Base-by-base conservation (phyloP, 805 yeast genomes). In the Metschnikowia similis region DNA sequence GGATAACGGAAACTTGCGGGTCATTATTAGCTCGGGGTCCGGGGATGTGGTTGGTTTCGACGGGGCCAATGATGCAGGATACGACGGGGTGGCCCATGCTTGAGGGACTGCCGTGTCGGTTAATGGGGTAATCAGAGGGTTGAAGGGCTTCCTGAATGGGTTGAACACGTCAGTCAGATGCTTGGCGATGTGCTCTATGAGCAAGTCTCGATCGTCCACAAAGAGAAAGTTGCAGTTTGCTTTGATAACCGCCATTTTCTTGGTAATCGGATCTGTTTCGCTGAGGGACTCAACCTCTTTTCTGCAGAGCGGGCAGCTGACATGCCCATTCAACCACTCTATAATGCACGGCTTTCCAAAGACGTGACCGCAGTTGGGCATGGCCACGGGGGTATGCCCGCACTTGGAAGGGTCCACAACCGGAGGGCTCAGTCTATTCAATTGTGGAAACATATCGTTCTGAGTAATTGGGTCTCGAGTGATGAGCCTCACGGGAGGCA, bases 61-160 rank as follows among this genome's bases (percentile, higher is more conserved):
- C 6, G 38, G 39, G 6, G 28, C 31, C 28, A 26, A 11, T 9
- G 31, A 17, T 3, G 35, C 40, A 8, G 58, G 56, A 41, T 57
- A 53, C 35, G 45, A 30, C 2, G 69, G 65, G 4, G 64, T 61
- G 16, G 66, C 66, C 72, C 72, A 70, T 39, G 55, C 56, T 48
- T 71, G 76, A 14, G 55, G 63, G 57, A 70, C 65, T 43, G 58
- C 63, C 4, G 70, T 60, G 54, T 72, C 76, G 2, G 75, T 70
- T 28, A 72, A 60, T 5, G 77, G 75, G 0, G 74, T 70, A 17
- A 71, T 60, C 3, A 58, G 14, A 7, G 73, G 69, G 48, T 64
- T 66, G 51, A 61, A 63, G 1, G 75, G 70, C 47, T 74, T 62
- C 49, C 69, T 61, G 47, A 53, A 63, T 2, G 76, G 77, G 43